Conservation (phyloP, 345 rosid genomes). For the Triadica sebifera region DNA sequence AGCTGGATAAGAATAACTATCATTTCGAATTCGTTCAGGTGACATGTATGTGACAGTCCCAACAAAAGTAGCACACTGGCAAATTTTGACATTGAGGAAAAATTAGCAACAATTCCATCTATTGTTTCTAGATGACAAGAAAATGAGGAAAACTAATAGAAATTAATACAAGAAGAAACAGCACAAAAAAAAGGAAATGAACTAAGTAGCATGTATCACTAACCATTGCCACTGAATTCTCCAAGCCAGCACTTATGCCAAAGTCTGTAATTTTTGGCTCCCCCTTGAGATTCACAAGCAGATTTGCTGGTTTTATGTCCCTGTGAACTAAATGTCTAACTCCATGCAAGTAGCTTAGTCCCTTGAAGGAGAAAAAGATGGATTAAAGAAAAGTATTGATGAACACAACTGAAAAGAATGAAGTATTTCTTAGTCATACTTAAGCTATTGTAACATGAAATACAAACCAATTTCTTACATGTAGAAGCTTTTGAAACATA, state of each 20-base stretch:
- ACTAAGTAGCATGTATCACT: constrained; percentile 24
- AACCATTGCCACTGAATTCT: constrained; percentile 95
- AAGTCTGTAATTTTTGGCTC: constrained; percentile 96
- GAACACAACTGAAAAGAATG: constrained; percentile 16
- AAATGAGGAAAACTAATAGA: not conserved
- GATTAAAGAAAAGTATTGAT: not conserved
- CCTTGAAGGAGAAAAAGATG: constrained; percentile 39
- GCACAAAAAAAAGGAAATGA: constrained; percentile 7
- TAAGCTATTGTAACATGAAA: constrained; percentile 14
- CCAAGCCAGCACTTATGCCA: constrained; percentile 96
- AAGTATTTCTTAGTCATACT: not conserved
- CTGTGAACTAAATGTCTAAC: constrained; percentile 89
- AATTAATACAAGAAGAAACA: constrained; percentile 6
- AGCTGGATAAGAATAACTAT: constrained; percentile 86
- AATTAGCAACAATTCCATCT: constrained; percentile 24
- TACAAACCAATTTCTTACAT: constrained; percentile 38
- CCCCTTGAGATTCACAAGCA: constrained; percentile 90
- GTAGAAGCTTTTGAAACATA: constrained; percentile 83
- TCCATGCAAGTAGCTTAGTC: constrained; percentile 87
- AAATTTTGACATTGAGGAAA: constrained; percentile 23
- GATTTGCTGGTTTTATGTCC: constrained; percentile 96
- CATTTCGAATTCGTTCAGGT: constrained; percentile 85
- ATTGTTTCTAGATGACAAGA: constrained; percentile 9
- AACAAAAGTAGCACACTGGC: constrained; percentile 93
- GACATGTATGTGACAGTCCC: constrained; percentile 99